These are phyloP conservation scores for Chrysosphaeria jannelii DNA, from an alignment of 2,329 filamentous ascomycete species.

Conservation along the genomic window DNA sequence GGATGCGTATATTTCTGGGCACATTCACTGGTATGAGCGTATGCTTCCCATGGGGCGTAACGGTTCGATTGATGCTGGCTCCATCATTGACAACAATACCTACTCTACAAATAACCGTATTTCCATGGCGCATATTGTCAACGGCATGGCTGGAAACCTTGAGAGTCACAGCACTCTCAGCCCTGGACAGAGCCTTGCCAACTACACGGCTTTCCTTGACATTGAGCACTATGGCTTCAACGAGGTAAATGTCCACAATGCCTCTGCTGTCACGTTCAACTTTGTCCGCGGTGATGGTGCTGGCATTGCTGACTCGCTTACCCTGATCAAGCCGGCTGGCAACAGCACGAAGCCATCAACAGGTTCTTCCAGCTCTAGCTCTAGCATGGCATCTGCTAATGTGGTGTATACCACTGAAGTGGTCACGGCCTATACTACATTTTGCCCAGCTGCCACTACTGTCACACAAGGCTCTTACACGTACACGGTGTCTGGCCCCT, in stretches of 20 bases:
- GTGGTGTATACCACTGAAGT: conserved; percentile 2
- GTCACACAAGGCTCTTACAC: conserved; percentile 2
- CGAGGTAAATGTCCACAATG: conserved; percentile 11
- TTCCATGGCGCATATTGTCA: conserved; percentile 18
- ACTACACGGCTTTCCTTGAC: conserved; percentile 15
- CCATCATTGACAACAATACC: conserved; percentile 16
- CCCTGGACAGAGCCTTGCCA: conserved; percentile 8
- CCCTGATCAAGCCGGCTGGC: conserved; percentile 4
- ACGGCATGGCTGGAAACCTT: conserved; percentile 22
- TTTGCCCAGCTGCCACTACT: conserved; percentile 2
- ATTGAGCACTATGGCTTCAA: conserved; percentile 16
- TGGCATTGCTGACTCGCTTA: conserved; percentile 11
- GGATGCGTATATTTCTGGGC: conserved; percentile 13
- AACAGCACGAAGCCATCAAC: not conserved
- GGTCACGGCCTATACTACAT: conserved; percentile 2
- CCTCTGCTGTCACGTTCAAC: conserved; percentile 3
- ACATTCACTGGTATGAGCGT: conserved; percentile 6
- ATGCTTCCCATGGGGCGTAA: conserved; percentile 4
- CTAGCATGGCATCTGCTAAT: not conserved
- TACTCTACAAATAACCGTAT: conserved; percentile 16
- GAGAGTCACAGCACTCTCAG: conserved; percentile 15
- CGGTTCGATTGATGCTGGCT: conserved; percentile 9
- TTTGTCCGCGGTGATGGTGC: conserved; percentile 14
- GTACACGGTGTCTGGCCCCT: conserved; percentile 10
- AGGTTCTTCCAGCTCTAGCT: not conserved